phyloP scores from a whole-genome alignment of 2,329 filamentous ascomycete species.

The Cladosporium sp. region DNA sequence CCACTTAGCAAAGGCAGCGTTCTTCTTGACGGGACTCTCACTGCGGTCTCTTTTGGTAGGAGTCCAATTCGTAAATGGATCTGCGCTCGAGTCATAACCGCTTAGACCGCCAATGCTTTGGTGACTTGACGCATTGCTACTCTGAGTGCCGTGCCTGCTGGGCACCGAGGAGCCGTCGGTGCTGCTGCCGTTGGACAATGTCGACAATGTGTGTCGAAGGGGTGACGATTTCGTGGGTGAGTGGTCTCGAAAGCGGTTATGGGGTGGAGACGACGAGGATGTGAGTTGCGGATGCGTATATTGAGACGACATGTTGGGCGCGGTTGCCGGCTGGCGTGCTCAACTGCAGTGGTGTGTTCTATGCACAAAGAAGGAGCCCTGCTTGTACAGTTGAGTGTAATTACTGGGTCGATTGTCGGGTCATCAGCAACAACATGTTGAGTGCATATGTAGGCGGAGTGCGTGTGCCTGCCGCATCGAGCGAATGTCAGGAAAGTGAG shows the following conservation, averaged over 20 bases:
- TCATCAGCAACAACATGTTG: conserved; percentile 5
- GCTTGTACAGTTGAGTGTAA: background rate
- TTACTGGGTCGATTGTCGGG: background rate
- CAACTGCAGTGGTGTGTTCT: background rate
- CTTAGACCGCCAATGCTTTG: conserved; percentile 18
- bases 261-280: conserved; percentile 30
- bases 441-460: background rate
- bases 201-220: conserved; percentile 31
- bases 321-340: conserved; percentile 4
- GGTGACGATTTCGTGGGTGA: conserved; percentile 31
- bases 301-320: conserved; percentile 11
- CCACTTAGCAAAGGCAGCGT: conserved; percentile 27
- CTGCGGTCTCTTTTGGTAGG: conserved; percentile 30
- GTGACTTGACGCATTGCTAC: conserved; percentile 28
- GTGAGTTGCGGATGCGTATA: conserved; percentile 12
- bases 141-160: conserved; percentile 26
- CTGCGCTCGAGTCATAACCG: conserved; percentile 23
- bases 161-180: conserved; percentile 26
- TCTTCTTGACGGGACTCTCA: conserved; percentile 34
- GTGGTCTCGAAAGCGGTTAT: conserved; percentile 29
- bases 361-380: background rate
- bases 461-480: conserved; percentile 7
- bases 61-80: conserved; percentile 29
- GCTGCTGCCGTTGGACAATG: conserved; percentile 30
- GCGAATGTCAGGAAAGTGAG: conserved; percentile 6